Conservation (phyloP, 2,329 filamentous ascomycete genomes). For the Diaporthe sp. region DNA sequence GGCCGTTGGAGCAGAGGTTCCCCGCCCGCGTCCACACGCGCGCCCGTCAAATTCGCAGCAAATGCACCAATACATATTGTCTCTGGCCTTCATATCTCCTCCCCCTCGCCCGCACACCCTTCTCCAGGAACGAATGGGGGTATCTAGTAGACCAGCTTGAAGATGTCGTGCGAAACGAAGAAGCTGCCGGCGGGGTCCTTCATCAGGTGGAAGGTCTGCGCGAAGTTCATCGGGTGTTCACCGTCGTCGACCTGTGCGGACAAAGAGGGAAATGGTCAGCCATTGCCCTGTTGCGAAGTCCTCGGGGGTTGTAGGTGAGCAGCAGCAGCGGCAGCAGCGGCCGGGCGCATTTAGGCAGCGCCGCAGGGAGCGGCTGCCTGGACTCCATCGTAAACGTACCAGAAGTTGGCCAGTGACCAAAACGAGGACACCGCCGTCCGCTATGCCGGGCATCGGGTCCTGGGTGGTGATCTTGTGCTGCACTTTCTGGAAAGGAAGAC, state of each 20-base stretch:
- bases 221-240: conserved; percentile 79
- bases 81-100: conserved; percentile 7
- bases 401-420: conserved; percentile 71
- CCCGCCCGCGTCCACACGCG: background rate
- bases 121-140: conserved; percentile 11
- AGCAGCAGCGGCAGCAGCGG: background rate
- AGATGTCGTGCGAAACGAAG: conserved; percentile 82
- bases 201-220: conserved; percentile 78
- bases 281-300: background rate
- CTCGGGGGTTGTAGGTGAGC: background rate
- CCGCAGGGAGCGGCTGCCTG: background rate
- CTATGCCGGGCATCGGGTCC: conserved; percentile 76
- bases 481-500: conserved; percentile 78
- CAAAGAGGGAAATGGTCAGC: conserved; percentile 20
- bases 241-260: conserved; percentile 76
- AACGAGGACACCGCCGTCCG: conserved; percentile 72
- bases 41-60: conserved; percentile 12
- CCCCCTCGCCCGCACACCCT: background rate
- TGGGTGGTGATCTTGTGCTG: conserved; percentile 75
- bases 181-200: conserved; percentile 72
- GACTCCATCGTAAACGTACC: conserved; percentile 33
- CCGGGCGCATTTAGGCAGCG: background rate
- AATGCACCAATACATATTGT: conserved; percentile 8
- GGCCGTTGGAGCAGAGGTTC: background rate
- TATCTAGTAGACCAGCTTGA: conserved; percentile 74